Evolutionary conservation across 768 basidiomycete genomes (phyloP).

Genomic region (Tulasnella sp.): DNA sequence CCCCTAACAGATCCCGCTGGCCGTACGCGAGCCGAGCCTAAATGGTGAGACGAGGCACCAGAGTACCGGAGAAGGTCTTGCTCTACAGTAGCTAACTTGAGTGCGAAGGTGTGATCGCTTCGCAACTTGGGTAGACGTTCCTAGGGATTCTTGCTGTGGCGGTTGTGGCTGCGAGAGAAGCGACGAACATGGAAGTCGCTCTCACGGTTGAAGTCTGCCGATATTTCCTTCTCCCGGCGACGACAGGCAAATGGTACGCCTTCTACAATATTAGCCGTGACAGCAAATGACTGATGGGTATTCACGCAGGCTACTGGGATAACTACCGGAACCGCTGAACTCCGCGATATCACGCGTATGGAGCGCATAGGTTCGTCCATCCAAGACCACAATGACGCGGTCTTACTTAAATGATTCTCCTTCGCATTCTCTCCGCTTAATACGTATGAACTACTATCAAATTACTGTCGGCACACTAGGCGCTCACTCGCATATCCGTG

Average conservation of each 20-base stretch:
- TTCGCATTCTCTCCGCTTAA: background rate
- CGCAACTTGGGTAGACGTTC: too few relatives aligned
- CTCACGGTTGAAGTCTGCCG: background rate
- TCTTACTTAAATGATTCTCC: background rate
- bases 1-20: background rate
- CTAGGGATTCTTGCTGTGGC: background rate
- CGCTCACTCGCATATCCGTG: conserved; percentile 90
- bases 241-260: background rate
- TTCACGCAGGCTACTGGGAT: conserved; percentile 48
- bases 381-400: background rate
- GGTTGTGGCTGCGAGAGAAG: background rate
- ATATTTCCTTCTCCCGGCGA: background rate
- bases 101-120: too few relatives aligned
- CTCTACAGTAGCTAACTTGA: background rate
- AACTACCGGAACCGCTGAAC: conserved; percentile 61
- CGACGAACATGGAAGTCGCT: background rate
- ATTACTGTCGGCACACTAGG: conserved; percentile 33
- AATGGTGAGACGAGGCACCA: background rate
- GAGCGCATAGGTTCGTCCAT: conserved; percentile 65
- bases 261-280: background rate
- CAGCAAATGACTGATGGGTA: conserved; percentile 24
- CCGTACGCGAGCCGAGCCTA: background rate
- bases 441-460: too few relatives aligned
- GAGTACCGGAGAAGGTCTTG: background rate
- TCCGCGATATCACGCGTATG: conserved; percentile 84